These are phyloP conservation scores for Picea mariana DNA, from an alignment of 83 land plant species.

Conservation along the genomic window DNA sequence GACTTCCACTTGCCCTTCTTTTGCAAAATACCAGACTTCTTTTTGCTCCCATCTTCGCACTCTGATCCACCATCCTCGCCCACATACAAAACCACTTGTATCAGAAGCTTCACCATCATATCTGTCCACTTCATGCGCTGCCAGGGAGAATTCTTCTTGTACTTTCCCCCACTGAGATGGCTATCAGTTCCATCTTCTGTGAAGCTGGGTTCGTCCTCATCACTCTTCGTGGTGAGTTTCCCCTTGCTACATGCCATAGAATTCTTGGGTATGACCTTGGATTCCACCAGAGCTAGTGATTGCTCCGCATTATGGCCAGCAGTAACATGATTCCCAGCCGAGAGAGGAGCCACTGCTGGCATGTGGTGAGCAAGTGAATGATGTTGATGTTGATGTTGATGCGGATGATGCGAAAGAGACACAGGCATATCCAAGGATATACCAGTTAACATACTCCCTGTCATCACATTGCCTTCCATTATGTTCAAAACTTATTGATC, in stretches of 20 bases:
- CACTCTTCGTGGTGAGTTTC: conserved; percentile 14
- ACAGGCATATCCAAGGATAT: conserved; percentile 20
- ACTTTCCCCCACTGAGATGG: conserved; percentile 9
- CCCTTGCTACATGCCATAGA: conserved; percentile 12
- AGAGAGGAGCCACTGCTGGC: neutral
- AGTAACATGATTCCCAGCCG: neutral
- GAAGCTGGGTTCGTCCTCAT: conserved; percentile 30
- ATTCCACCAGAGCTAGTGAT: neutral
- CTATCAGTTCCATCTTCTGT: conserved; percentile 24
- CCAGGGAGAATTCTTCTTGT: conserved; percentile 46
- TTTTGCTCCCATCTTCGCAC: conserved; percentile 14
- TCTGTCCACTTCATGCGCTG: conserved; percentile 88
- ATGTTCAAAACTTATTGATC: neutral
- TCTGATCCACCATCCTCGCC: conserved; percentile 53
- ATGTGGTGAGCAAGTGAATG: conserved; percentile 1
- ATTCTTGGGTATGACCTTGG: neutral
- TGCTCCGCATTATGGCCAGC: conserved; percentile 13
- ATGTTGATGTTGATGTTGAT: conserved; percentile 15
- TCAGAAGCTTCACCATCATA: conserved; percentile 65
- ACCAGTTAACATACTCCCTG: conserved; percentile 10
- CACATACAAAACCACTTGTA: conserved; percentile 55
- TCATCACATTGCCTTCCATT: conserved; percentile 18
- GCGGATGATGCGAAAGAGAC: conserved; percentile 18
- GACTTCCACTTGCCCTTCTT: conserved; percentile 68
- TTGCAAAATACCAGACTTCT: conserved; percentile 37